These are phyloP conservation scores for Aspergillus hancockii DNA, from an alignment of 495 filamentous ascomycete species.

Conservation along the genomic window DNA sequence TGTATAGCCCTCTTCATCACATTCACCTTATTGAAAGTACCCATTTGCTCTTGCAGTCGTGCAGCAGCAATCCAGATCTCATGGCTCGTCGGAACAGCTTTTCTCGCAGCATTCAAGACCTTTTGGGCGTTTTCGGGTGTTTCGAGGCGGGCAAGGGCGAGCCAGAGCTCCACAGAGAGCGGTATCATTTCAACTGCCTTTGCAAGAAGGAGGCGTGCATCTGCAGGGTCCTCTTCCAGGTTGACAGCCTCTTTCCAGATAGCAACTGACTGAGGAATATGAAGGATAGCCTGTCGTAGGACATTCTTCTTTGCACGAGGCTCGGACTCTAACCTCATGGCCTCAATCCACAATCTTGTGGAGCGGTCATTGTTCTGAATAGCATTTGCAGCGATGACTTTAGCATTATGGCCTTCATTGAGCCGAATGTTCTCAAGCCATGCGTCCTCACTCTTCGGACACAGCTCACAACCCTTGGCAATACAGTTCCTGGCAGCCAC, in stretches of 20 bases:
- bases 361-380: slow-evolving; percentile 89
- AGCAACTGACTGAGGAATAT: slow-evolving; percentile 86
- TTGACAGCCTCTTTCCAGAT: slow-evolving; percentile 99
- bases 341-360: slow-evolving; percentile 87
- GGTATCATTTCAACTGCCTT: slow-evolving; percentile 95
- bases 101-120: slow-evolving; percentile 92
- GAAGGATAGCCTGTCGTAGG: slow-evolving; percentile 80
- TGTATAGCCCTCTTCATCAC: slow-evolving; percentile 94
- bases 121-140: slow-evolving; percentile 86
- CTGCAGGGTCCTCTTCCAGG: slow-evolving; percentile 82
- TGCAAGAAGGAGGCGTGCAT: slow-evolving; percentile 82
- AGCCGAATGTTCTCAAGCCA: slow-evolving; percentile 95
- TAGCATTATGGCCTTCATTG: slow-evolving; percentile 88
- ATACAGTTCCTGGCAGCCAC: slow-evolving; percentile 85
- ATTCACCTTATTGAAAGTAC: slow-evolving; percentile 69
- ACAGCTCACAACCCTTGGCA: slow-evolving; percentile 80
- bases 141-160: slow-evolving; percentile 87
- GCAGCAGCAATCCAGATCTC: slow-evolving; percentile 97
- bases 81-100: slow-evolving; percentile 85
- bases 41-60: slow-evolving; percentile 88
- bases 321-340: slow-evolving; percentile 88
- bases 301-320: slow-evolving; percentile 83
- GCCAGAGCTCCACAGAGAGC: slow-evolving; percentile 89
- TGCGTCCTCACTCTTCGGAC: slow-evolving; percentile 89
- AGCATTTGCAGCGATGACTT: slow-evolving; percentile 92